Percentiles rank a stretch among this genome's conserved stretches.
Evolutionary conservation across 441 rosid species (phyloP).

Genomic region (Populus hybrid): DNA sequence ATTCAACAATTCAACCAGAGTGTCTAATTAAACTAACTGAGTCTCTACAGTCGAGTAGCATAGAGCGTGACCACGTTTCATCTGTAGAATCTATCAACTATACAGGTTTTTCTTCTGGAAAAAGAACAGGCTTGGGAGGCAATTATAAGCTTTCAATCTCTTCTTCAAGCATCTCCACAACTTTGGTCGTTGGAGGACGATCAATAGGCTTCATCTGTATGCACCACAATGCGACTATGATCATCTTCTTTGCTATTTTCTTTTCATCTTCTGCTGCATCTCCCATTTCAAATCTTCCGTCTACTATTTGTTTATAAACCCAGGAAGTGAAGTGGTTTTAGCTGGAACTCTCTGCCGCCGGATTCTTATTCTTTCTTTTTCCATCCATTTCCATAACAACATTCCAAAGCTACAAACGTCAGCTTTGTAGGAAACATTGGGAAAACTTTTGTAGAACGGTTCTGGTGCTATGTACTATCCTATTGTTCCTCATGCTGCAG

Average conservation of each 20-base stretch:
- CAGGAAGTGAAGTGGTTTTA: constrained; percentile 10
- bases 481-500: constrained; percentile 18
- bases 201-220: constrained; percentile 19
- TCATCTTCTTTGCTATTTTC: constrained; percentile 15
- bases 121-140: constrained; percentile 16
- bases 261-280: constrained; percentile 13
- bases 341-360: constrained; percentile 12
- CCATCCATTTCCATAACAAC: too few relatives aligned
- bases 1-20: too few relatives aligned
- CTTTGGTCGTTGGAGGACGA: constrained; percentile 17
- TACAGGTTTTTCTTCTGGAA: background rate
- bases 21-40: too few relatives aligned
- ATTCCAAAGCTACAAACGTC: too few relatives aligned
- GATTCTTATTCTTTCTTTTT: background rate
- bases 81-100: too few relatives aligned
- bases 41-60: too few relatives aligned
- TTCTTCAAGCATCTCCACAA: constrained; percentile 18
- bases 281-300: background rate
- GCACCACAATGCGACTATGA: constrained; percentile 23
- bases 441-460: too few relatives aligned
- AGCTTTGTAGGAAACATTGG: too few relatives aligned
- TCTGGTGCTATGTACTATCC: background rate
- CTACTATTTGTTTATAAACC: constrained; percentile 7
- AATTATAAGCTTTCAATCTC: constrained; percentile 1
- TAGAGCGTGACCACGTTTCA: too few relatives aligned